Evolutionary conservation across 2,329 filamentous ascomycete species (phyloP).

Genomic region (Aschersonia sp.): DNA sequence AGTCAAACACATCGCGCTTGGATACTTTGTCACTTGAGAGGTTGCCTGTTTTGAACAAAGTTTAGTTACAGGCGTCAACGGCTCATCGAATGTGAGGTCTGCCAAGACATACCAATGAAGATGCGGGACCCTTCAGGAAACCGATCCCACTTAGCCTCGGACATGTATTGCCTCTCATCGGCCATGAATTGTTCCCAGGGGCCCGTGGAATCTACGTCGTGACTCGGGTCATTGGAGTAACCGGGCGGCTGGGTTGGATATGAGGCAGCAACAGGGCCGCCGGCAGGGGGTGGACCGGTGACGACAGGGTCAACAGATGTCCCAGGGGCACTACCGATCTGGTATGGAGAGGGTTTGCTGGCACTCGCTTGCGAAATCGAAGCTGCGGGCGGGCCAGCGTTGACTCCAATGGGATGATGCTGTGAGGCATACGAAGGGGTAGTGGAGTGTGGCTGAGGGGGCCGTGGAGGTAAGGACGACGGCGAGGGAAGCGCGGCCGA

Average conservation of each 20-base stretch:
- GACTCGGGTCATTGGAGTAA: constrained; percentile 14
- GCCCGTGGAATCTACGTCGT: constrained; percentile 40
- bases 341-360: constrained; percentile 19
- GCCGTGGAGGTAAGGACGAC: constrained; percentile 32
- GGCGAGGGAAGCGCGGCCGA: constrained; percentile 20
- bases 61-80: background rate
- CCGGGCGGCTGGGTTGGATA: constrained; percentile 12
- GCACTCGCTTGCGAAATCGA: constrained; percentile 15
- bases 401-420: constrained; percentile 18
- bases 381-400: constrained; percentile 14
- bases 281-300: constrained; percentile 15
- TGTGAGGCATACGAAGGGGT: constrained; percentile 23
- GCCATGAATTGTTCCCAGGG: constrained; percentile 59
- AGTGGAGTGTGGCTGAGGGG: constrained; percentile 23
- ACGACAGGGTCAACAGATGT: constrained; percentile 16
- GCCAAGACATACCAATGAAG: constrained; percentile 54
- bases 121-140: constrained; percentile 66
- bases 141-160: constrained; percentile 67
- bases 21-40: constrained; percentile 85
- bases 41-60: constrained; percentile 45
- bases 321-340: constrained; percentile 16
- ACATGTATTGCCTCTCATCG: constrained; percentile 62
- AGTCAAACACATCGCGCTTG: constrained; percentile 84
- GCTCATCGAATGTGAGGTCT: background rate
- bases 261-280: constrained; percentile 13